These are phyloP conservation scores for Phyllosticta citribraziliensis DNA, from an alignment of 2,329 filamentous ascomycete species.

Conservation along the genomic window DNA sequence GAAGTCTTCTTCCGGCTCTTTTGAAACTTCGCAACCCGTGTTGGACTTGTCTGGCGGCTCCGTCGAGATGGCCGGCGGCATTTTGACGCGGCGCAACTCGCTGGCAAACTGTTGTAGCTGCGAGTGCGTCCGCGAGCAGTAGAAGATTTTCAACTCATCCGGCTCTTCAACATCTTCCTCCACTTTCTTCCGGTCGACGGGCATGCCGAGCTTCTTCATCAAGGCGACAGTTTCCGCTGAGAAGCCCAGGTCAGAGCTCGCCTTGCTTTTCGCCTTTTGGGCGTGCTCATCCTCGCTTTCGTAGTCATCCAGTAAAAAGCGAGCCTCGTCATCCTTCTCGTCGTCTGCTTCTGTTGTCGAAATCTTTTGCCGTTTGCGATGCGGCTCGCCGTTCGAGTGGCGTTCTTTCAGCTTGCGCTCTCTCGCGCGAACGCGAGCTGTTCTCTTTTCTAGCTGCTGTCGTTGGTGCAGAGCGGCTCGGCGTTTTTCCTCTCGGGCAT, in stretches of 20 bases:
- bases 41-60: constrained; percentile 28
- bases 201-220: constrained; percentile 50
- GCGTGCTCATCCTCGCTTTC: constrained; percentile 50
- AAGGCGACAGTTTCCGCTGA: constrained; percentile 68
- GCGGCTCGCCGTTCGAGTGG: constrained; percentile 37
- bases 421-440: constrained; percentile 52
- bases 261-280: constrained; percentile 12
- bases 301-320: constrained; percentile 69
- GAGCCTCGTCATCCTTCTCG: constrained; percentile 44
- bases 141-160: constrained; percentile 75
- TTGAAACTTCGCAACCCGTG: constrained; percentile 12
- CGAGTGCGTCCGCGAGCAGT: constrained; percentile 87
- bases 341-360: constrained; percentile 7
- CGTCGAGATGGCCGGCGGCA: constrained; percentile 56
- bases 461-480: constrained; percentile 56
- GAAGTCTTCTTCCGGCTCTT: constrained; percentile 46
- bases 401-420: constrained; percentile 51
- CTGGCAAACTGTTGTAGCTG: constrained; percentile 81
- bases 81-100: constrained; percentile 67
- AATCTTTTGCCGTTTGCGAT: constrained; percentile 36
- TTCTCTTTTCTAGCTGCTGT: constrained; percentile 63
- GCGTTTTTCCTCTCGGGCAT: constrained; percentile 59
- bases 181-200: constrained; percentile 17
- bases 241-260: constrained; percentile 37
- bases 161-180: constrained; percentile 44